Base-by-base conservation (phyloP, 2,329 filamentous ascomycete species). In the Nigrospora osmanthi region DNA sequence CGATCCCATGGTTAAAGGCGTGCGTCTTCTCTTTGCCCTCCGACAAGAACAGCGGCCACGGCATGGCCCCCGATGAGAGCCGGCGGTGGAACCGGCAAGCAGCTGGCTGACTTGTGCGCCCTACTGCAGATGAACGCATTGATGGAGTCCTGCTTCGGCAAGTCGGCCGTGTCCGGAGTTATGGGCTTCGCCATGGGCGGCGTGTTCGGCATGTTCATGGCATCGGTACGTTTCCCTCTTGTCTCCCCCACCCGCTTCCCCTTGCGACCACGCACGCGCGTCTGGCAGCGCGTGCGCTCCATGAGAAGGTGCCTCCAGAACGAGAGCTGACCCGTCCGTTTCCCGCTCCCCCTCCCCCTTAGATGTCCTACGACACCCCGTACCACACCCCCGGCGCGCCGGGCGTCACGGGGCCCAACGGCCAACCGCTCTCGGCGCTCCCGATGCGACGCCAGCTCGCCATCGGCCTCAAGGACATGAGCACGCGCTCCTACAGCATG, bases 291-390 rank as follows among this genome's bases (percentile, higher is more conserved):
- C 49, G 30, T 13, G 14, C 32, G 5, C 7, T 10, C 23, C 5
- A 28, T 28, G 23, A 28, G 11, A n/a, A 3, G 14, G n/a, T 16
- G 11, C 17, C 7, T 34, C 17, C 12, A 15, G n/a, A 3, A 11
- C n/a, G 16, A n/a, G 41, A 42, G 33, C 44, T 41, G 40, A 42
- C 48, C 37, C 35, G 23, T 44, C 35, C 32, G 28, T 17, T n/a
- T 28, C 37, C 10, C 28, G 28, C 19, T n/a, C 30, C 37, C 10
- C 28, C 33, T 30, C 3, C 11, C 30, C 43, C 33, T 3, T 35
- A 95, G 89, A 98, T 98, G 93, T 85, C 89, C 67, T 98, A 98
- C 78, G 93, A 98, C 64, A 96, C 90, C 0, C 87, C 91, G 47
- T 84, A 89, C 67, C 85, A 79, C 63, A 70, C 64, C 31, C 58